These are phyloP conservation scores for Cystobasidium tubakii DNA, from an alignment of 768 basidiomycete species.

Conservation along the genomic window DNA sequence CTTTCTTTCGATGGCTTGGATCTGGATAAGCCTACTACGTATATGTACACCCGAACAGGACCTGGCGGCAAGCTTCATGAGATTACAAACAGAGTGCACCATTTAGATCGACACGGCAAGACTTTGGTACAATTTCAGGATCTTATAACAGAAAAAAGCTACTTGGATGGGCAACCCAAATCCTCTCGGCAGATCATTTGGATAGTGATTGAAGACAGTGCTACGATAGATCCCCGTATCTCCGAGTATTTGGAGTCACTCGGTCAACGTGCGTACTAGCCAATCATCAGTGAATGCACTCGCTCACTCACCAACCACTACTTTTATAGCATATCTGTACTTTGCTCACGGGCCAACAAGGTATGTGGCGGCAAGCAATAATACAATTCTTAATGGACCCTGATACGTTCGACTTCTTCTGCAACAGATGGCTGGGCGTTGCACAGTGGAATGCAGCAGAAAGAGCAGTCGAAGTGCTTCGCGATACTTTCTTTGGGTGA, in stretches of 20 bases:
- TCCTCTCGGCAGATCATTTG: background rate
- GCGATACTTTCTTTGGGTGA: slow-evolving; percentile 23
- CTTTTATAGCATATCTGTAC: slow-evolving; percentile 14
- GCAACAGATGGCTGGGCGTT: background rate
- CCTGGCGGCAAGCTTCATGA: slow-evolving; percentile 13
- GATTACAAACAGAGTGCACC: background rate
- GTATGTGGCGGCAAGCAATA: background rate
- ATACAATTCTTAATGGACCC: background rate
- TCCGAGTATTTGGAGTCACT: background rate
- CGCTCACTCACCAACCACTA: background rate
- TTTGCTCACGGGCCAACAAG: slow-evolving; percentile 11
- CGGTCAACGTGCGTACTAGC: background rate
- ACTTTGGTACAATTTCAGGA: slow-evolving; percentile 2
- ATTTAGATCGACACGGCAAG: background rate
- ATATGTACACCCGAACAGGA: slow-evolving; percentile 22
- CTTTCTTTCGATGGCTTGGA: background rate
- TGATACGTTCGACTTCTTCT: background rate
- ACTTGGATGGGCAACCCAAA: background rate
- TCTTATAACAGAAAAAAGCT: background rate
- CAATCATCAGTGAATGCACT: background rate
- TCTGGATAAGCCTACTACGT: slow-evolving; percentile 18
- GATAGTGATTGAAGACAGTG: slow-evolving; percentile 11
- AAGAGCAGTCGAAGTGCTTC: slow-evolving; percentile 18
- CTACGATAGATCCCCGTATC: background rate
- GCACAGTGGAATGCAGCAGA: slow-evolving; percentile 26